phyloP scores from a whole-genome alignment of 306 rosid species.

The Trifolium dubium region DNA sequence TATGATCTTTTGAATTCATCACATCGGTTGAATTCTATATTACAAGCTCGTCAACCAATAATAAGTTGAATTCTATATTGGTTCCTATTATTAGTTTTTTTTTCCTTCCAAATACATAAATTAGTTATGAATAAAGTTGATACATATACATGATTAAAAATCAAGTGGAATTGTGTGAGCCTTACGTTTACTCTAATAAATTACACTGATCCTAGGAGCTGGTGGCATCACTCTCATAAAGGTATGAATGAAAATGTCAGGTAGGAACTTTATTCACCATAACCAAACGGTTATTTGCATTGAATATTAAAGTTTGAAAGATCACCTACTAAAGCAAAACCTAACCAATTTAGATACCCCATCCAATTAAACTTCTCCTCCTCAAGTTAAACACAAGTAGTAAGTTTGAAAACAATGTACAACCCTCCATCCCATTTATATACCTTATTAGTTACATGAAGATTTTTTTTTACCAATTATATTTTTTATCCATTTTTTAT shows the following conservation, averaged over 20 bases:
- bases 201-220: slow-evolving; percentile 1
- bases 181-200: not conserved
- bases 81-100: too few species aligned
- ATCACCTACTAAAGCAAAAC: slow-evolving; percentile 44
- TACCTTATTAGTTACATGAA: slow-evolving; percentile 10
- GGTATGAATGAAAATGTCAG: slow-evolving; percentile 30
- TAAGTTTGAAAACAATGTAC: slow-evolving; percentile 43
- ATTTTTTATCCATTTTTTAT: too few species aligned
- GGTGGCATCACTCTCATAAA: slow-evolving; percentile 31
- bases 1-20: too few species aligned
- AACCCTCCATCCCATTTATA: slow-evolving; percentile 32
- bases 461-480: not conserved
- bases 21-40: too few species aligned
- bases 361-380: slow-evolving; percentile 29
- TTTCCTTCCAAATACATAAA: not conserved
- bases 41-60: too few species aligned
- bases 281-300: slow-evolving; percentile 39
- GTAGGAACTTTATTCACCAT: slow-evolving; percentile 40
- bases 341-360: slow-evolving; percentile 29
- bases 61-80: too few species aligned
- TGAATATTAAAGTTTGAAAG: slow-evolving; percentile 41
- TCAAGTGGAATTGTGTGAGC: slow-evolving; percentile 7
- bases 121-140: not conserved
- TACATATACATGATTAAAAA: not conserved
- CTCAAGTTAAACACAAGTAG: slow-evolving; percentile 34